Evolutionary conservation across 805 yeast species (phyloP), one percentile per base, ranked within the genome.

Genomic region (Cyberlindnera maclurae): DNA sequence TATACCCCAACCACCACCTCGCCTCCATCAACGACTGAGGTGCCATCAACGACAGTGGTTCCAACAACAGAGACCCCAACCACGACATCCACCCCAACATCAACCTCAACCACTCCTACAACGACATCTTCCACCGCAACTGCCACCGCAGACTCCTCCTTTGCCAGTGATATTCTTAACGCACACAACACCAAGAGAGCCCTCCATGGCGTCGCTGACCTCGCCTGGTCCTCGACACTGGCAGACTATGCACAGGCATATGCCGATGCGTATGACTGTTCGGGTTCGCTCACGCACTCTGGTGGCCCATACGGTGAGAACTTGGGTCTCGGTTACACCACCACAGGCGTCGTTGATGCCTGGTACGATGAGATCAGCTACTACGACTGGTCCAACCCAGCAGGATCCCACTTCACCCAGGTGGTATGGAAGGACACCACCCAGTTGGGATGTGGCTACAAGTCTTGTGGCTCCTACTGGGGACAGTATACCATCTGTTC

Each of bases 351-450:
- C 17, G 84, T 82, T 33, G 73, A 73, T 37, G 90, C 86, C 22
- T 84, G 95, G 95, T 85, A 82, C 68, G 62, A 68, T 47, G 95
- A 84, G 61, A 73, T 78, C 50, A 45, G 56, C 33, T 43, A 60
- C 24, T 83, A 81, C 64, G 62, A 71, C 54, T 77, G 69, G 61
- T 54, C 68, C 20, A 64, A 63, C 47, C 77, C 79, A 26, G 65
- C 62, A 11, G 76, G 88, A 32, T 90, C 90, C 34, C 95, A 86
- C 60, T 86, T 83, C 66, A 83, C 95, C 24, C 94, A 84, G 61
- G 72, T 86, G 41, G 78, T 86, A 38, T 86, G 95, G 95, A 76
- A 73, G 53, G 57, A 66, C 15, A 68, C 87, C 36, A 70, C 80
- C 27, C 60, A 75, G 55, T 50, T 86, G 12, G 96, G 95, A 31